Evolutionary conservation across 176 grass and related monocot species (phyloP).

Genomic region (Rhynchospora tenuis): DNA sequence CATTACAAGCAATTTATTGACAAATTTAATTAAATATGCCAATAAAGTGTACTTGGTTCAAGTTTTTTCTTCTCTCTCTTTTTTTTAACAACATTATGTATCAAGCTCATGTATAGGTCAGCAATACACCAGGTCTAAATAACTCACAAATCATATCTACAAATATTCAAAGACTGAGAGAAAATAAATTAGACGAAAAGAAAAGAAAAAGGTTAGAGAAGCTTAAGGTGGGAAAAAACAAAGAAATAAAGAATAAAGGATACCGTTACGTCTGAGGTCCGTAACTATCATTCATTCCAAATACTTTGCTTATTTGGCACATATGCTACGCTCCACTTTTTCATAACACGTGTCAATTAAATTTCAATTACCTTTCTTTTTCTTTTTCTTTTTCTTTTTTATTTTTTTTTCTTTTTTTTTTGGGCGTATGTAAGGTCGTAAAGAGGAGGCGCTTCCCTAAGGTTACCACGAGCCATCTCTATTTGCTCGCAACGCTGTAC

Average conservation of each 20-base stretch:
- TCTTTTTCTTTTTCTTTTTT: background rate
- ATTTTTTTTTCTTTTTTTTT: too few species aligned
- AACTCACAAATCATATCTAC: background rate
- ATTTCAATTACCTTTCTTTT: background rate
- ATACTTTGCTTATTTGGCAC: constrained; percentile 20
- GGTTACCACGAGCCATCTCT: too few species aligned
- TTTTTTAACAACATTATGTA: background rate
- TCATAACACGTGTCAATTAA: background rate
- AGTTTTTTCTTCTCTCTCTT: background rate
- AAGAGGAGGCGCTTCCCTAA: too few species aligned
- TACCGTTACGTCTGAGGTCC: constrained; percentile 5
- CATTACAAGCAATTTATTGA: too few species aligned
- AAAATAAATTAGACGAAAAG: background rate
- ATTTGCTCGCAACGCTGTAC: too few species aligned
- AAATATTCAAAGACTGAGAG: background rate
- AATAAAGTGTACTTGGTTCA: too few species aligned
- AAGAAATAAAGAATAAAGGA: background rate
- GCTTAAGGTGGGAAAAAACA: background rate
- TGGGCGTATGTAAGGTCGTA: too few species aligned
- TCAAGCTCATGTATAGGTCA: background rate
- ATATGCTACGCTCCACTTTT: background rate
- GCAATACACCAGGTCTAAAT: background rate
- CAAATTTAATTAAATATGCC: too few species aligned
- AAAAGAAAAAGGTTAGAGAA: background rate
- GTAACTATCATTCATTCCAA: constrained; percentile 4